Base-by-base conservation (phyloP, 352 stramenopile species). In the Phytopythium litorale region DNA sequence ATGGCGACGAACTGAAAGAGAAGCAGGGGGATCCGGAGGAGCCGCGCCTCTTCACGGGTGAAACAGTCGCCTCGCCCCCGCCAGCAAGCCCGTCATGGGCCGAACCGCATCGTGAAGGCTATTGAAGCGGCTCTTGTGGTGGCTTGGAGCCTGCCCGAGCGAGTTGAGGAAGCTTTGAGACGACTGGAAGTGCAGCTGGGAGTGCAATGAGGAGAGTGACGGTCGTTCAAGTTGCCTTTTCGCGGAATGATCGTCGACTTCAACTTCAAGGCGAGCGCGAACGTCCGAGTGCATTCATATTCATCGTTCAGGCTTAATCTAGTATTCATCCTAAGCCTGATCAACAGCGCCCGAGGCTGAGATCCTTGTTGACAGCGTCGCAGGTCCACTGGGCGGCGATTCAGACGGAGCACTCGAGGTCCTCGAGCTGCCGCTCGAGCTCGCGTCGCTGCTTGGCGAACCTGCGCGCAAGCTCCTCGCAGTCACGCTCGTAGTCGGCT, bases 361-460 rank as follows among this genome's bases (percentile, higher is more conserved):
- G 35, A 40, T 40, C 9, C 35, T 15, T 40, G 35, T 40, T 1
- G 12, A 40, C 4, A 15, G 8, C 35, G 35, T 40, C 35, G 35
- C 35, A 15, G 35, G 8, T 40, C 35, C 35, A 15, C 9, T 16
- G 35, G 35, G 1, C 8, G n/a, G 7, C 43, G 11, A 1, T 50
- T 53, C 48, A 63, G 4, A 71, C 43, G 35, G 67, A 67, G 28
- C 49, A 64, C 19, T 67, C 61, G 45, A 81, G 65, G 13, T 64
- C 66, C 28, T 84, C 76, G 18, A 89, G 64, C 37, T 87, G 68
- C 11, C 66, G 63, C 63, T 91, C 81, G 19, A 94, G 66, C 45
- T 68, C 62, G 12, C 63, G 58, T 25, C 80, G 76, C 46, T 88
- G 71, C 46, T 72, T 79, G 19, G 84, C 60, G 43, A 84, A 89